Percentiles rank a stretch among this genome's conserved stretches.
Evolutionary conservation across 176 grass and related monocot genomes (phyloP).

Genomic region (Urochloa ruziziensis): DNA sequence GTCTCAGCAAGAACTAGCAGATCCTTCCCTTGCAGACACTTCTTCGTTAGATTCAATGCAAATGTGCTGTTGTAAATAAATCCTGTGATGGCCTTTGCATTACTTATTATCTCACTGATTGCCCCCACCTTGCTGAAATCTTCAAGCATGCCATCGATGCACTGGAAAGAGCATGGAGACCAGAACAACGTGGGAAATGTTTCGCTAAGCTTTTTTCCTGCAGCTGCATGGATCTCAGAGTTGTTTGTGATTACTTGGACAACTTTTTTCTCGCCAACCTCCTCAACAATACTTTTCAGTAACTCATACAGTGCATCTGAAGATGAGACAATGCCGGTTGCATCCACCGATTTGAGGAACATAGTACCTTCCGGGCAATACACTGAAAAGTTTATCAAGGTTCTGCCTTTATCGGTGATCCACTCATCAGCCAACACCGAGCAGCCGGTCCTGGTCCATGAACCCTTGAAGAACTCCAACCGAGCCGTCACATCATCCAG

Average conservation of each 20-base stretch:
- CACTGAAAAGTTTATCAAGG: conserved; percentile 78
- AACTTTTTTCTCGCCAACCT: conserved; percentile 68
- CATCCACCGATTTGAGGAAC: conserved; percentile 86
- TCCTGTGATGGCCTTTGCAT: conserved; percentile 74
- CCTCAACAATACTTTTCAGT: conserved; percentile 71
- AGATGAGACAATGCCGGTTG: conserved; percentile 60
- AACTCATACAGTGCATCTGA: conserved; percentile 66
- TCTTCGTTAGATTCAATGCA: conserved; percentile 74
- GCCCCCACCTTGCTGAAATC: conserved; percentile 63
- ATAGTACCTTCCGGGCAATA: conserved; percentile 85
- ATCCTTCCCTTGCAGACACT: conserved; percentile 71
- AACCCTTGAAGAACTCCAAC: conserved; percentile 48
- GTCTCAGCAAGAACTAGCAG: conserved; percentile 65
- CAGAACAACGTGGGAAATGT: conserved; percentile 90
- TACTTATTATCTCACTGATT: conserved; percentile 72
- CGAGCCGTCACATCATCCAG: conserved; percentile 59
- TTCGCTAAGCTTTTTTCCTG: conserved; percentile 62
- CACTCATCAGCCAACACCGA: conserved; percentile 79
- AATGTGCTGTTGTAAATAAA: conserved; percentile 75
- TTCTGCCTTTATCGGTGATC: conserved; percentile 56
- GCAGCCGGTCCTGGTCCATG: conserved; percentile 77
- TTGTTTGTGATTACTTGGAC: conserved; percentile 85
- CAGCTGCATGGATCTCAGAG: conserved; percentile 56
- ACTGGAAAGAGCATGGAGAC: conserved; percentile 70
- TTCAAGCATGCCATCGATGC: conserved; percentile 86